Percentiles rank a stretch among this genome's conserved stretches.
Evolutionary conservation across 2,329 filamentous ascomycete genomes (phyloP).

Genomic region (Xylaria sp.): DNA sequence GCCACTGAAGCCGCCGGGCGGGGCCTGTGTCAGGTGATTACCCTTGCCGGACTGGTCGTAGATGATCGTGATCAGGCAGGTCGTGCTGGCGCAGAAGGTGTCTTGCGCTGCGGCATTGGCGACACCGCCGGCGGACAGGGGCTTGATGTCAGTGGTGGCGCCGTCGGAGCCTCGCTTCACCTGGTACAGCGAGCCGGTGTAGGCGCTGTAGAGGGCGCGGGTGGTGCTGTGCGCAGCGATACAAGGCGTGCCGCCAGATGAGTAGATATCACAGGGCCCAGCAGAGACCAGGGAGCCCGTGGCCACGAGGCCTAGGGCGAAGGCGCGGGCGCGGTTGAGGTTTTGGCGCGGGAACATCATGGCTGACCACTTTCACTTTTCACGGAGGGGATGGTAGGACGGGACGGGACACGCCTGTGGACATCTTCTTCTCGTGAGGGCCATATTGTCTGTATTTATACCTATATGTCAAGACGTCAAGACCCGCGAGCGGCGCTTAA

Average conservation of each 20-base stretch:
- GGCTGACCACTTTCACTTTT: neutral
- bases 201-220: slow-evolving; percentile 68
- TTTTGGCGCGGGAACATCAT: slow-evolving; percentile 29
- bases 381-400: neutral
- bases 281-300: slow-evolving; percentile 50
- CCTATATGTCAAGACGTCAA: neutral
- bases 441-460: slow-evolving; percentile 25
- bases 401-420: slow-evolving; percentile 9
- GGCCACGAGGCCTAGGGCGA: slow-evolving; percentile 33
- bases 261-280: slow-evolving; percentile 71
- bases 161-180: slow-evolving; percentile 66
- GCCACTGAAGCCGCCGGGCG: slow-evolving; percentile 66
- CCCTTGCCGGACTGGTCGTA: slow-evolving; percentile 73
- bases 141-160: slow-evolving; percentile 59
- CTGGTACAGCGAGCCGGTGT: slow-evolving; percentile 67
- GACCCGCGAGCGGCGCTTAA: neutral
- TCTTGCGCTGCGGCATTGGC: slow-evolving; percentile 71
- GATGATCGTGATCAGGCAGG: slow-evolving; percentile 71
- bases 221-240: slow-evolving; percentile 74
- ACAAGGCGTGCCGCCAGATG: slow-evolving; percentile 68
- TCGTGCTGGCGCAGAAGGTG: slow-evolving; percentile 68
- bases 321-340: slow-evolving; percentile 14
- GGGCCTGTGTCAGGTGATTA: slow-evolving; percentile 73
- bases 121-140: slow-evolving; percentile 68
- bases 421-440: neutral